Conservation (phyloP, 2,329 filamentous ascomycete species). For the Bipolaris cookei region DNA sequence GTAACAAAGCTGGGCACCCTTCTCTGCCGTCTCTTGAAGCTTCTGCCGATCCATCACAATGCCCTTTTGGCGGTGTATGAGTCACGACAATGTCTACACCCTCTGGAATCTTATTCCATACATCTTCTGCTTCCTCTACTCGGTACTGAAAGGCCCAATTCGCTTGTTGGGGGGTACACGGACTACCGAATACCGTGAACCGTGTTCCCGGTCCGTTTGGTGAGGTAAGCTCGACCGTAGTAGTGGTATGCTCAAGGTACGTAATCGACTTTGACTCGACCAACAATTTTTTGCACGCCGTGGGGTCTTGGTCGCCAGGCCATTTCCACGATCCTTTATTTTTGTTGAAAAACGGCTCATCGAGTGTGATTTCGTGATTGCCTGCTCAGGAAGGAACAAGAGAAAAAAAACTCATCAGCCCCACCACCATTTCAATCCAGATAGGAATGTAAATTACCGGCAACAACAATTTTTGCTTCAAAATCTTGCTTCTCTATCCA, state of each 20-base stretch:
- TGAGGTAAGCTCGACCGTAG: conserved; percentile 59
- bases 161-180: conserved; percentile 63
- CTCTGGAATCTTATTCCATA: conserved; percentile 69
- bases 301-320: conserved; percentile 59
- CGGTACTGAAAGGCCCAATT: conserved; percentile 73
- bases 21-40: conserved; percentile 37
- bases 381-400: conserved; percentile 56
- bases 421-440: neutral
- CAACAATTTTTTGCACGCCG: conserved; percentile 63
- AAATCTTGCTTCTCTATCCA: conserved; percentile 74
- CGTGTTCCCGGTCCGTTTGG: conserved; percentile 61
- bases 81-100: conserved; percentile 72
- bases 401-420: neutral
- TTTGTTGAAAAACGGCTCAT: conserved; percentile 65
- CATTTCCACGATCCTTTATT: conserved; percentile 64
- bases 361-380: conserved; percentile 77
- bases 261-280: conserved; percentile 60
- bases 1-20: conserved; percentile 67
- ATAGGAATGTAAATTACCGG: conserved; percentile 56
- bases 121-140: conserved; percentile 45
- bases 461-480: conserved; percentile 73
- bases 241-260: conserved; percentile 67
- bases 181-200: conserved; percentile 75
- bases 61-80: conserved; percentile 69
- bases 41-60: conserved; percentile 58